Evolutionary conservation across 192 early-diverging fungal genomes (phyloP).

Genomic region (Geranomyces variabilis): DNA sequence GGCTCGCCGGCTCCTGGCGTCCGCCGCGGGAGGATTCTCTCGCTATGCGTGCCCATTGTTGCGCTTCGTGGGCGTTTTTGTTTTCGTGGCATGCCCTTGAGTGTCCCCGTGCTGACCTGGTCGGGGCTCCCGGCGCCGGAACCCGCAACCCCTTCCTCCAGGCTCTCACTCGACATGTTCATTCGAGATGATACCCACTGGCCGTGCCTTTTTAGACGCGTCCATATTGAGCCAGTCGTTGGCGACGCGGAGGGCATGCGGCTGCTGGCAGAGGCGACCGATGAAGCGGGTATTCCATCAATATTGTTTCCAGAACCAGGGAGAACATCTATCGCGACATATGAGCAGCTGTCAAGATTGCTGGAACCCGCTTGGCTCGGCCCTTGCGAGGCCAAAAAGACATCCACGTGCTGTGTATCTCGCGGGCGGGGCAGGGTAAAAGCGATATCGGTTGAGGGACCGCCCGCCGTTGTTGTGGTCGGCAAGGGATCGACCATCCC

Average conservation of each 20-base stretch:
- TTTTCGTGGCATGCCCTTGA: background rate
- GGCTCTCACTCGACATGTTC: conserved; percentile 13
- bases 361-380: conserved; percentile 3
- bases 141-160: conserved; percentile 2
- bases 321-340: conserved; percentile 11
- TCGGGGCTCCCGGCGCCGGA: background rate
- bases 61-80: conserved; percentile 12
- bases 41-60: conserved; percentile 22
- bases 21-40: background rate
- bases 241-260: background rate
- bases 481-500: no score
- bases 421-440: no score
- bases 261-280: background rate
- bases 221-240: conserved; percentile 19
- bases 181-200: conserved; percentile 19
- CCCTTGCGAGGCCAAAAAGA: background rate
- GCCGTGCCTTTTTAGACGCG: conserved; percentile 8
- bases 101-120: background rate
- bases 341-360: conserved; percentile 16
- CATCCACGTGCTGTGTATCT: no score
- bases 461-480: no score
- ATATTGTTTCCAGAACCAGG: background rate
- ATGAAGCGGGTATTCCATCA: conserved; percentile 5
- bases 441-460: no score
- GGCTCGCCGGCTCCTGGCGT: background rate